These are phyloP conservation scores for Diospyros kaki DNA, from an alignment of 148 eudicot genomes.

Conservation along the genomic window DNA sequence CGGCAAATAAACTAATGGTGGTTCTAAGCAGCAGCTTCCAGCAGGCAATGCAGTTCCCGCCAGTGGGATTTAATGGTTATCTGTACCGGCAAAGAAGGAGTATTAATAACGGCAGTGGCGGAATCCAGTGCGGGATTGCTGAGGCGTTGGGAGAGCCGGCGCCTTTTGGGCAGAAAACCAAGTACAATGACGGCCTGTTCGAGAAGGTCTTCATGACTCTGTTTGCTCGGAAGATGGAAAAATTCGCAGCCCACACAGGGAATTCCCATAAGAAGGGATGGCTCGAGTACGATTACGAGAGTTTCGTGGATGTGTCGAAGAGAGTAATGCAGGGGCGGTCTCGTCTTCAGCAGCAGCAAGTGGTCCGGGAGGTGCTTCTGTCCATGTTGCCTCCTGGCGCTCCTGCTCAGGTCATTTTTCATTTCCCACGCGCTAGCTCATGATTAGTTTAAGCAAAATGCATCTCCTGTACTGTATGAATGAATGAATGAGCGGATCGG, in stretches of 20 bases:
- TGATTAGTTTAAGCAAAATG: neutral
- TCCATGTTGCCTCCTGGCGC: constrained; percentile 97
- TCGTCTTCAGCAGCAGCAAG: constrained; percentile 74
- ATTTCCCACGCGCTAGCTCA: neutral
- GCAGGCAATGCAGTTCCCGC: constrained; percentile 2
- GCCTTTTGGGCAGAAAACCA: constrained; percentile 75
- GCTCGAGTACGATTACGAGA: constrained; percentile 67
- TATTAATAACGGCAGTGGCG: neutral
- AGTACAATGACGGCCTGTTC: constrained; percentile 77
- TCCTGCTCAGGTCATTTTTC: constrained; percentile 59
- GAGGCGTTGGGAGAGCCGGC: constrained; percentile 77
- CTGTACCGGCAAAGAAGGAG: neutral
- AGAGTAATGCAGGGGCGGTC: constrained; percentile 78
- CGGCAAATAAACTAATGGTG: constrained; percentile 31
- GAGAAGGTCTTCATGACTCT: constrained; percentile 76
- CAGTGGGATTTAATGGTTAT: neutral
- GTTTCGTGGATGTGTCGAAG: constrained; percentile 76
- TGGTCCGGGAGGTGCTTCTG: constrained; percentile 77
- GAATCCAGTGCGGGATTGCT: constrained; percentile 52
- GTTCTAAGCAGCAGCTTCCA: constrained; percentile 37
- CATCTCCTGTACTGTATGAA: no score
- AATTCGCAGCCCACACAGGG: constrained; percentile 27
- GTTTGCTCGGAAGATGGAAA: constrained; percentile 84
- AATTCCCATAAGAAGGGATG: constrained; percentile 36
- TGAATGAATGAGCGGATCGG: no score